Evolutionary conservation across 164 flowering plant genomes (phyloP).

Genomic region (Amborella trichopoda): DNA sequence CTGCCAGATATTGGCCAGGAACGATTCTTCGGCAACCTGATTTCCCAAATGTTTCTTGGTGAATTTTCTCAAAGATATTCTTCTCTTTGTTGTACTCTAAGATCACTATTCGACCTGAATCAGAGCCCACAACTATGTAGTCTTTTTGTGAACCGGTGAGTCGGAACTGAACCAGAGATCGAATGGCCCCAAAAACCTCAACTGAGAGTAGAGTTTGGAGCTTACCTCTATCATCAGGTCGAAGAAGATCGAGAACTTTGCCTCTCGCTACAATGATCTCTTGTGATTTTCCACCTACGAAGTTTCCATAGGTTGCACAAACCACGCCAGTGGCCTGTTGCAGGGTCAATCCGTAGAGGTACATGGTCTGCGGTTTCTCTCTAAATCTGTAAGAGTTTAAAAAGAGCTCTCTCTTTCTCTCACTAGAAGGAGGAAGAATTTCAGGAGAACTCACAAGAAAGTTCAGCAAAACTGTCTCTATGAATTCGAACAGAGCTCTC

Average conservation of each 20-base stretch:
- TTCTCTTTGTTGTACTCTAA: conserved; percentile 81
- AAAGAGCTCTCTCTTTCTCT: too few species aligned
- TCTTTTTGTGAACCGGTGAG: conserved; percentile 89
- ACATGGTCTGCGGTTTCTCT: too few species aligned
- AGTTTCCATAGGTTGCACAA: conserved; percentile 80
- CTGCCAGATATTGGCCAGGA: conserved; percentile 81
- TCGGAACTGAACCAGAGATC: conserved; percentile 80
- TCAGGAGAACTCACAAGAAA: too few species aligned
- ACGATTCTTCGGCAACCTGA: conserved; percentile 92
- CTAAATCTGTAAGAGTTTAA: too few species aligned
- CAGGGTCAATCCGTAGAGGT: conserved; percentile 83
- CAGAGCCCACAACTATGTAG: conserved; percentile 89
- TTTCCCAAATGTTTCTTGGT: conserved; percentile 93
- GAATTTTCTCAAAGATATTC: conserved; percentile 76
- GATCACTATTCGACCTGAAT: conserved; percentile 87
- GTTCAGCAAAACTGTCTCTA: too few species aligned
- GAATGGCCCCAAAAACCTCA: conserved; percentile 76
- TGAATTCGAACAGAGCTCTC: too few species aligned
- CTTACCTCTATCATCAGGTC: conserved; percentile 91
- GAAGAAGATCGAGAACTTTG: conserved; percentile 79
- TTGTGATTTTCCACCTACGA: conserved; percentile 74
- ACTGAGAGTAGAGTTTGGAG: conserved; percentile 76
- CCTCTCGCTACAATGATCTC: conserved; percentile 92
- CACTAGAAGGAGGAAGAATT: too few species aligned
- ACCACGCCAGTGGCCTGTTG: conserved; percentile 83